A percentile compares a stretch with the other conserved stretches of the same genome.
These are phyloP conservation scores for Eucalyptus erythrocorys DNA, from an alignment of 345 rosid genomes.

Conservation along the genomic window DNA sequence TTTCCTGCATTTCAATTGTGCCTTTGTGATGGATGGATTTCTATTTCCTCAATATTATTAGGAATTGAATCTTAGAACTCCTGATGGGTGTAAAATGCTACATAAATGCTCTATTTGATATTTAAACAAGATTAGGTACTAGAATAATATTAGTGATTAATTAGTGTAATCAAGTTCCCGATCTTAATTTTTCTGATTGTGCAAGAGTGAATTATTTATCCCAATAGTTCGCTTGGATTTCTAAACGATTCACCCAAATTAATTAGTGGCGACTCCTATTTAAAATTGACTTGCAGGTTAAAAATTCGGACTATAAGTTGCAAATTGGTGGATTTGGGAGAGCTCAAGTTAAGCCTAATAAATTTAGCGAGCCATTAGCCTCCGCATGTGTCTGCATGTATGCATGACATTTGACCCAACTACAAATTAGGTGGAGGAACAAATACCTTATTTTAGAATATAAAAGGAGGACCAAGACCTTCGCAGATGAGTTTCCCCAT, in stretches of 20 bases:
- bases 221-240: too few species aligned
- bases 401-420: not conserved
- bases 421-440: not conserved
- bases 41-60: too few species aligned
- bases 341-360: too few species aligned
- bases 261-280: fast-evolving
- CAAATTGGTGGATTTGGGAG: fast-evolving
- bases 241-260: fast-evolving
- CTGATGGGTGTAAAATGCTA: fast-evolving
- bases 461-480: not conserved
- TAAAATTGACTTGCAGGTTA: too few species aligned
- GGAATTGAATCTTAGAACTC: too few species aligned
- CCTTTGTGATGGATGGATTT: too few species aligned
- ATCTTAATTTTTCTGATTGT: fast-evolving
- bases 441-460: not conserved
- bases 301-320: fast-evolving
- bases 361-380: too few species aligned
- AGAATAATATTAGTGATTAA: too few species aligned
- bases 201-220: fast-evolving
- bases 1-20: too few species aligned
- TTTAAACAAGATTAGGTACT: too few species aligned
- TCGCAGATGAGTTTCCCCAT: not conserved
- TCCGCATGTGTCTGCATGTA: fast-evolving
- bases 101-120: too few species aligned
- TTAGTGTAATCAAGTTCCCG: fast-evolving